A percentile compares a stretch with the other conserved stretches of the same genome.
Evolutionary conservation across 2,329 filamentous ascomycete species (phyloP).

Genomic region (Metarhizium album): DNA sequence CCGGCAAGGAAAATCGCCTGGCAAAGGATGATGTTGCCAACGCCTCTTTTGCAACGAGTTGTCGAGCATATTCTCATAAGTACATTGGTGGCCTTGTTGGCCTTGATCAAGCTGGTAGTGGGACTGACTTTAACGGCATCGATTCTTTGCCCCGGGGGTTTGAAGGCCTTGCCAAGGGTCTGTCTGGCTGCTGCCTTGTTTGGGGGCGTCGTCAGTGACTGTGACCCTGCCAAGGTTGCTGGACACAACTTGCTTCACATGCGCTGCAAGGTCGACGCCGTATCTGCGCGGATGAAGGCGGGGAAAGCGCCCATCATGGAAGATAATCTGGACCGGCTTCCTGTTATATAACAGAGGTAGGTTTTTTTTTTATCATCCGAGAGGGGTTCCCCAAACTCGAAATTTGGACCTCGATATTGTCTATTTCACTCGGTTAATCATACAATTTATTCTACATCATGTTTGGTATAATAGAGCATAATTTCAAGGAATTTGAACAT

Average conservation of each 20-base stretch:
- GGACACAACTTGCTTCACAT: conserved; percentile 77
- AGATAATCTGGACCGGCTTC: conserved; percentile 22
- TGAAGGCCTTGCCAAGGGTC: conserved; percentile 78
- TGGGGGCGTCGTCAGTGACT: conserved; percentile 59
- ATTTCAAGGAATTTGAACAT: neutral
- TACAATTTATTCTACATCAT: conserved; percentile 20
- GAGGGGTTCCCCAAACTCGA: neutral
- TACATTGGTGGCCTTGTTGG: conserved; percentile 79
- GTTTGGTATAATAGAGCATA: conserved; percentile 16
- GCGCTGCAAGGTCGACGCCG: conserved; percentile 66
- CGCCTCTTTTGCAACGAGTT: conserved; percentile 65
- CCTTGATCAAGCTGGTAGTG: conserved; percentile 78
- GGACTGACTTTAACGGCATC: conserved; percentile 84
- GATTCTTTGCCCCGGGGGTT: conserved; percentile 55
- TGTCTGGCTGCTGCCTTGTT: conserved; percentile 69
- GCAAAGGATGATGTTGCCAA: conserved; percentile 58
- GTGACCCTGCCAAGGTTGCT: conserved; percentile 62
- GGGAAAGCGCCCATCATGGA: conserved; percentile 42
- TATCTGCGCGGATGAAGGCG: conserved; percentile 55
- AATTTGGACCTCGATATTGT: neutral
- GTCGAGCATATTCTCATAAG: conserved; percentile 67
- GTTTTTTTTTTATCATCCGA: neutral
- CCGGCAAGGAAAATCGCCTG: conserved; percentile 48
- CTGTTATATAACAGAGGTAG: neutral
- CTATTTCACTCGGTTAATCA: conserved; percentile 12